phyloP scores from a whole-genome alignment of 192 early-diverging fungal genomes.

The Coemansia sp. region DNA sequence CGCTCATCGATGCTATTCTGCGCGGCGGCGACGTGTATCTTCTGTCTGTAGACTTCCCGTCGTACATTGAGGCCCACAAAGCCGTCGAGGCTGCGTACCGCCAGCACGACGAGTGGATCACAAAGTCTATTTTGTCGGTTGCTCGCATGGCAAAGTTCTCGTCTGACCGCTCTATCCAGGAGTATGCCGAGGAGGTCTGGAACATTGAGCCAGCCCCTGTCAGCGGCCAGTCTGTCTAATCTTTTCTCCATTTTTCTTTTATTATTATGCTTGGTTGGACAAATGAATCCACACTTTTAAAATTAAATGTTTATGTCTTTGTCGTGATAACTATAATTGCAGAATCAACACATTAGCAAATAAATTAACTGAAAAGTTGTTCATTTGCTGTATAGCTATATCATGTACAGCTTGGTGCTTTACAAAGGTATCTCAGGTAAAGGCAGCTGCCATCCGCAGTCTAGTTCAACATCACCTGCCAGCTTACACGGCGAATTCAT shows the following conservation, averaged over 20 bases:
- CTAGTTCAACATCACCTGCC: too few relatives aligned
- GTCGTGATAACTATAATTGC: too few relatives aligned
- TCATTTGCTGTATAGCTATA: too few relatives aligned
- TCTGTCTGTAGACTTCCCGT: constrained; percentile 74
- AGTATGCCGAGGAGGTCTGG: constrained; percentile 95
- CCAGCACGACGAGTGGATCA: constrained; percentile 80
- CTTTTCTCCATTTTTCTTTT: neutral
- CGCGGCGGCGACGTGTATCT: constrained; percentile 79
- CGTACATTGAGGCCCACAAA: constrained; percentile 72
- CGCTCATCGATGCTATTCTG: constrained; percentile 75
- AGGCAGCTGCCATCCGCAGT: too few relatives aligned
- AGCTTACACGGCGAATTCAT: too few relatives aligned
- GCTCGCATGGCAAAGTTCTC: constrained; percentile 96
- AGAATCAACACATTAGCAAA: too few relatives aligned
- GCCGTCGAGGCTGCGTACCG: constrained; percentile 84
- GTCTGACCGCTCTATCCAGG: constrained; percentile 81
- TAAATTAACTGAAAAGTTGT: too few relatives aligned
- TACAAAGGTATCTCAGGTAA: too few relatives aligned
- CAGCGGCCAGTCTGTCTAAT: constrained; percentile 8
- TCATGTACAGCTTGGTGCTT: too few relatives aligned
- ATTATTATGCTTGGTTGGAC: neutral
- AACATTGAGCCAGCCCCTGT: constrained; percentile 64
- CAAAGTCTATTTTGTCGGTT: constrained; percentile 85
- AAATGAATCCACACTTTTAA: too few relatives aligned
- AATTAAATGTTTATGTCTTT: too few relatives aligned